Evolutionary conservation across 1,139 yeast genomes (phyloP), one percentile per base, ranked within the genome.

Genomic region (Kurtzmaniella quercitrusa): DNA sequence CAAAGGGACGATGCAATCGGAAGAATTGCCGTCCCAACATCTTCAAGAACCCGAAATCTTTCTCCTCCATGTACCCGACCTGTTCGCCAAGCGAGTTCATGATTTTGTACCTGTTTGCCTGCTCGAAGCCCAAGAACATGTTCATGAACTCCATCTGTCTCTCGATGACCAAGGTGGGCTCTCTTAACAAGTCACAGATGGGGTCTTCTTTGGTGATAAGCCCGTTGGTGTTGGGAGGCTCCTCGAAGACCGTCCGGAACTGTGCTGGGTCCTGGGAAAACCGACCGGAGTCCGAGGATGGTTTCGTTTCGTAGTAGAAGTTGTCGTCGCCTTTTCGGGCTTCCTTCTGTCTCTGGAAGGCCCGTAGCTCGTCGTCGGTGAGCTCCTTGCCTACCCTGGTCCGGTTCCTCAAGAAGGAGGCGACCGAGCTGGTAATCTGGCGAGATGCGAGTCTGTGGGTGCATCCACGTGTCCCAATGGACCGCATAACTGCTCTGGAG

Each of bases 61-160:
- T 79, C 56, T 90, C 97, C 50, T 78, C 73, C 82, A 91, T 81
- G 60, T 75, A 84, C 0, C 97, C 98, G 12, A 93, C 59, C 46
- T 79, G 83, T 46, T 79, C 73, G 1, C 98, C 98, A 49, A 68
- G 53, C 0, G 85, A 74, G 60, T 89, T 86, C 81, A 85, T 73
- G 39, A 93, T 76, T 12, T 77, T 75, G 60, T 91, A 93, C 51
- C 74, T 68, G 59, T 91, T 91, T 1, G 95, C 90, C 65, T 91
- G 98, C 60, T 93, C 98, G 56, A 87, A 87, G 1, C 97, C 97
- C 33, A 91, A 59, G 44, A 90, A 76, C 14, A 93, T 71, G 57
- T 89, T 91, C 89, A 89, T 83, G 66, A 85, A 75, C 62, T 93
- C 98, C 34, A 93, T 70, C 57, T 88, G 86, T 46, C 98, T 75